Evolutionary conservation across 768 basidiomycete species (phyloP), one percentile per base, ranked within the genome.

Genomic region (Cytidiella melzeri): DNA sequence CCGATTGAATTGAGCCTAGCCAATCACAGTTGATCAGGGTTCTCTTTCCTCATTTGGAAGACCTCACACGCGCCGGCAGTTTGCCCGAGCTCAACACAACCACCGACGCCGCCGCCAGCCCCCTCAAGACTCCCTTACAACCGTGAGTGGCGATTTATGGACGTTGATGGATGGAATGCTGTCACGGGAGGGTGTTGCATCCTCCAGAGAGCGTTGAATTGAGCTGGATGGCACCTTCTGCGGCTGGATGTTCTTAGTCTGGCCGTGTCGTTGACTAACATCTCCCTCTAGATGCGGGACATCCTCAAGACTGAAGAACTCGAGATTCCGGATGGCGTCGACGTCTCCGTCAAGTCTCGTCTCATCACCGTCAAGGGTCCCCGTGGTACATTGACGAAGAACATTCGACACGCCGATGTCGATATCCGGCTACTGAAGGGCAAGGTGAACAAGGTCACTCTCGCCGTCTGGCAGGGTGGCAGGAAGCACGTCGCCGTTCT

Each of bases 401-500:
- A 84, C 60, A 80, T 92, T 66, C 88, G 88, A 56, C 92, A 95
- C 74, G 81, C 93, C 58, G 80, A 92, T 73, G 93, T 95, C 89
- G 92, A 93, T 69, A 84, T 94, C 69, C 82, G 85, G 64, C 70
- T 92, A 44, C 69, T 89, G 59, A 89, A 87, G 73, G 77, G 79
- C 65, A 85, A 92, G 73, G 74, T 75, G 59, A 80, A 77, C 65
- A 83, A 84, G 66, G 87, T 98, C 66, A 81, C 81, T 54, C 80
- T 98, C 62, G 89, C 92, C 52, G 90, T 99, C 52, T 99, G 96
- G 96, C 92, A 97, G 72, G 96, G 91, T 54, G 87, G 83, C 56
- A 84, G 96, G 66, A 99, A 99, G 76, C 96, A 99, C 67, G 90
- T 98, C 62, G 96, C 96, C 50, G 97, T 94, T 77, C 75, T 99